A percentile compares a stretch with the other conserved stretches of the same genome.
phyloP scores from a whole-genome alignment of 2,329 filamentous ascomycete species.

The Cordyceps militaris region DNA sequence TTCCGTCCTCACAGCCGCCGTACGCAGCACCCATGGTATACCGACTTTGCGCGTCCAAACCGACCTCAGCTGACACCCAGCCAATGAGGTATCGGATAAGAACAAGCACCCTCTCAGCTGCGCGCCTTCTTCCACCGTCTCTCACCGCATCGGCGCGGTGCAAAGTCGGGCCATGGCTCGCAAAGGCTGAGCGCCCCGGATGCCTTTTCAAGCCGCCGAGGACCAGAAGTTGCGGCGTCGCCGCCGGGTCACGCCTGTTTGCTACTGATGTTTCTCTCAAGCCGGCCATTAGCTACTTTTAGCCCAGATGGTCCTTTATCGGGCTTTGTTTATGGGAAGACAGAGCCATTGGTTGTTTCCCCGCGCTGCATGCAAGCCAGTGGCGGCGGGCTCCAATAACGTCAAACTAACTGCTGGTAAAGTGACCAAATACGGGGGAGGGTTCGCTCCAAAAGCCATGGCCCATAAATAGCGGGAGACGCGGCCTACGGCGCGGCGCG shows the following conservation, averaged over 20 bases:
- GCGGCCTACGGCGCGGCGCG: constrained; percentile 11
- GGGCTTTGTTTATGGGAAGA: background rate
- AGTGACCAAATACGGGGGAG: background rate
- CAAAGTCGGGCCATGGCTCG: background rate
- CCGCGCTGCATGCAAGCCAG: background rate
- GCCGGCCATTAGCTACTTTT: background rate
- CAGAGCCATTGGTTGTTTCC: background rate
- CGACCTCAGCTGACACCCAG: background rate
- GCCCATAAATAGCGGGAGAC: constrained; percentile 13
- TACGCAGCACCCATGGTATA: background rate
- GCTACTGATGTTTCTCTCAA: background rate
- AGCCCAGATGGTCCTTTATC: background rate
- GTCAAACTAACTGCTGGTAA: background rate
- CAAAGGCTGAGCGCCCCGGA: background rate
- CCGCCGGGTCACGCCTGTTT: background rate
- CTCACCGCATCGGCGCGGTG: background rate
- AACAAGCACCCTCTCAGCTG: too few species aligned
- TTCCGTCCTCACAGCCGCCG: background rate
- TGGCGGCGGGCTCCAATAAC: background rate
- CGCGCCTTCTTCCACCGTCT: too few species aligned
- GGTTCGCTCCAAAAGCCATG: constrained; percentile 1
- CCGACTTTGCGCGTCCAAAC: background rate
- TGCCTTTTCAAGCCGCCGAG: background rate
- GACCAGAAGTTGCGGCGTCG: background rate
- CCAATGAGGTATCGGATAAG: too few species aligned